phyloP scores from a whole-genome alignment of 345 rosid species.

The Lepidium didymum region DNA sequence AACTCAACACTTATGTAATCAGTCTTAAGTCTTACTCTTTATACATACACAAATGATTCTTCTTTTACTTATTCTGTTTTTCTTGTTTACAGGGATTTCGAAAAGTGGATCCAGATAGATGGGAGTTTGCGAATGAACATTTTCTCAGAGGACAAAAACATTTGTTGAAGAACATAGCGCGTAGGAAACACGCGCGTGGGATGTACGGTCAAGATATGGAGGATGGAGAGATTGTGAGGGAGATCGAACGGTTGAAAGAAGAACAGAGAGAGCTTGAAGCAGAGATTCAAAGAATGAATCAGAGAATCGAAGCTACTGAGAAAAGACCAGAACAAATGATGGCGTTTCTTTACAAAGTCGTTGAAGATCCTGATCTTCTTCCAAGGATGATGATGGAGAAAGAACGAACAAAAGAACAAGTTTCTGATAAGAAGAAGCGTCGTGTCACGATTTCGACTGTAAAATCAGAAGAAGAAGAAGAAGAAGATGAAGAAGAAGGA shows the following conservation, averaged over 20 bases:
- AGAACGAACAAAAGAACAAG: constrained; percentile 29
- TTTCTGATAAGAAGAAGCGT: constrained; percentile 41
- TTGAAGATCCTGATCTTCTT: constrained; percentile 73
- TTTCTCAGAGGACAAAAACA: constrained; percentile 81
- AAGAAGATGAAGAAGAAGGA: constrained; percentile 48
- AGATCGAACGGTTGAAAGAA: constrained; percentile 64
- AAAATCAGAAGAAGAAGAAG: constrained; percentile 31
- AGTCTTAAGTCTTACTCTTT: background rate
- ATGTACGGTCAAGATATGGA: constrained; percentile 35
- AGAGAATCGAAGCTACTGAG: constrained; percentile 71
- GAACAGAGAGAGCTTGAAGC: constrained; percentile 59
- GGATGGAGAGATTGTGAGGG: constrained; percentile 57
- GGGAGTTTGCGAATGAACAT: constrained; percentile 95
- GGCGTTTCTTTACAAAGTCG: constrained; percentile 70
- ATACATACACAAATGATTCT: background rate
- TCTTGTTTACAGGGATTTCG: constrained; percentile 55
- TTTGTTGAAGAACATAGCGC: constrained; percentile 56
- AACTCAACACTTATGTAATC: constrained; percentile 78
- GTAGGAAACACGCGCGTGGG: constrained; percentile 58
- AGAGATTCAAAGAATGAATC: constrained; percentile 62
- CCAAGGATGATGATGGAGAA: constrained; percentile 61
- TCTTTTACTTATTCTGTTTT: background rate
- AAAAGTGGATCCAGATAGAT: constrained; percentile 84
- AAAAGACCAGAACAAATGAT: constrained; percentile 90
- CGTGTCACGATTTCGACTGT: constrained; percentile 38